Evolutionary conservation across 768 basidiomycete genomes (phyloP).

Genomic region (Termitomyces sp.): DNA sequence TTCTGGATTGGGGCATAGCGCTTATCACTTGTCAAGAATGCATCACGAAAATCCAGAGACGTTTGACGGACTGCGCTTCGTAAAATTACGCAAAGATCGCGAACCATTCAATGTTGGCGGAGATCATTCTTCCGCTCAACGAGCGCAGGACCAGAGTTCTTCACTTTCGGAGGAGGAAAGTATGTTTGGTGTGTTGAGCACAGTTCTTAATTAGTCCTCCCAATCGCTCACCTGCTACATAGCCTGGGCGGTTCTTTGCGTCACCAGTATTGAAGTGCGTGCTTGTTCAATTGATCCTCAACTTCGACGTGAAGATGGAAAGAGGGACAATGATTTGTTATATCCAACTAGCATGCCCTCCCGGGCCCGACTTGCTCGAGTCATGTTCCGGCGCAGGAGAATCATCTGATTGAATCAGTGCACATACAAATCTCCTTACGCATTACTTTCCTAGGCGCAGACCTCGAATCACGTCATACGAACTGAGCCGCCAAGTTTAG

Average conservation of each 20-base stretch:
- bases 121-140: too few species aligned
- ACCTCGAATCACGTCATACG: too few species aligned
- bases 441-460: background rate
- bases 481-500: too few species aligned
- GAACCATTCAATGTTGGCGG: background rate
- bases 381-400: constrained; percentile 23
- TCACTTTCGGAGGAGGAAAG: constrained; percentile 32
- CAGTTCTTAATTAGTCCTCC: background rate
- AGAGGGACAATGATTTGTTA: constrained; percentile 22
- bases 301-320: constrained; percentile 36
- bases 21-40: too few species aligned
- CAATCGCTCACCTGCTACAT: background rate
- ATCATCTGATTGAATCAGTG: too few species aligned
- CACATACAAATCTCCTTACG: too few species aligned
- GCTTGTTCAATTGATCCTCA: constrained; percentile 36
- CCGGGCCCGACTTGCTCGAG: constrained; percentile 19
- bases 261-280: constrained; percentile 38
- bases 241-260: constrained; percentile 42
- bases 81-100: constrained; percentile 12
- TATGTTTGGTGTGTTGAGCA: constrained; percentile 20
- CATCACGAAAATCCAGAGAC: constrained; percentile 27
- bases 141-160: constrained; percentile 20
- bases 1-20: too few species aligned
- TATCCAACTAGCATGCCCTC: constrained; percentile 19
- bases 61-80: constrained; percentile 42